phyloP scores from a whole-genome alignment of 2,329 filamentous ascomycete genomes.

The Pezicula carpinea region DNA sequence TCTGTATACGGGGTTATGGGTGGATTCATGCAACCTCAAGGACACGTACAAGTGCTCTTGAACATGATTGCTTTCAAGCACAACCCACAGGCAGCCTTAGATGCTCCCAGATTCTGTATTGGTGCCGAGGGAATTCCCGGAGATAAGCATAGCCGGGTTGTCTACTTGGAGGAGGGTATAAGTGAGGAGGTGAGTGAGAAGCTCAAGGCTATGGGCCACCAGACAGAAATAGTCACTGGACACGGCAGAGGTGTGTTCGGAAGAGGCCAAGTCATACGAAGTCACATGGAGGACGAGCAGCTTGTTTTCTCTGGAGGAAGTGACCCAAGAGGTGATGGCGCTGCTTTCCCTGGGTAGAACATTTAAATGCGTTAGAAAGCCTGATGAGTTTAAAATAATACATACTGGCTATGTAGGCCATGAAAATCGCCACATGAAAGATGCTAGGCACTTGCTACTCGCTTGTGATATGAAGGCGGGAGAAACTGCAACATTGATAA shows the following conservation, averaged over 20 bases:
- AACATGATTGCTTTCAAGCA: constrained; percentile 82
- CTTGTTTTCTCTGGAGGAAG: constrained; percentile 84
- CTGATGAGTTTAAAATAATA: no score
- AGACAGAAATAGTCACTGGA: constrained; percentile 63
- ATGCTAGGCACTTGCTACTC: no score
- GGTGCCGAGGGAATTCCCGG: constrained; percentile 64
- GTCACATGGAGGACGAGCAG: constrained; percentile 69
- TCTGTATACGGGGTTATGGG: constrained; percentile 96
- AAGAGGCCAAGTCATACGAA: constrained; percentile 79
- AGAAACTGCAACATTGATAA: no score
- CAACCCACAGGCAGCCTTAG: constrained; percentile 81
- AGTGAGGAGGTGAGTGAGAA: constrained; percentile 61
- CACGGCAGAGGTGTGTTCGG: constrained; percentile 69
- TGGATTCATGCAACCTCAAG: constrained; percentile 97
- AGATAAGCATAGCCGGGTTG: constrained; percentile 50
- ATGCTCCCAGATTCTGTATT: constrained; percentile 88
- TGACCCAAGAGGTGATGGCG: constrained; percentile 82
- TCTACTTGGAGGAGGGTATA: constrained; percentile 83
- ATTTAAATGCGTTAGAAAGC: neutral
- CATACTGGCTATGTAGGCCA: no score
- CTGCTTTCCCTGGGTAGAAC: constrained; percentile 46
- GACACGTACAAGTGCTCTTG: constrained; percentile 86
- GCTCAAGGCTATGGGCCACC: constrained; percentile 66
- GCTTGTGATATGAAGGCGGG: no score
- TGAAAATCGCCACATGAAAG: no score